Evolutionary conservation across 75 land plant species (phyloP).

Genomic region (Picea glauca): DNA sequence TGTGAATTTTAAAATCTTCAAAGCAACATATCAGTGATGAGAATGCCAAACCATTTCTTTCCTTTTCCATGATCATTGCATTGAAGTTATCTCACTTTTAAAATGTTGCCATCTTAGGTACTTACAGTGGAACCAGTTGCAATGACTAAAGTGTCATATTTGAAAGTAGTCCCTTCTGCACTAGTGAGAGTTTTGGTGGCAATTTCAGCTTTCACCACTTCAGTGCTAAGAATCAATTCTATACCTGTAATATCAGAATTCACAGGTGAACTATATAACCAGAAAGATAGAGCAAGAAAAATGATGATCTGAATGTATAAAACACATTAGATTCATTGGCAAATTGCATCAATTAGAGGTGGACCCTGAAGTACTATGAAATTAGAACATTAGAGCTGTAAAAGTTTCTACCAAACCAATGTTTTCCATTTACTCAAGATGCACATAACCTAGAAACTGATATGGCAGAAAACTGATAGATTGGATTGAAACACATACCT

Average conservation of each 20-base stretch:
- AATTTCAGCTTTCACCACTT: conserved; percentile 84
- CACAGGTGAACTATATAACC: neutral
- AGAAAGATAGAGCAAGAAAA: neutral
- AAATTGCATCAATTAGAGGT: neutral
- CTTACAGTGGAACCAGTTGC: conserved; percentile 93
- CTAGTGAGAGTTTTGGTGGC: conserved; percentile 70
- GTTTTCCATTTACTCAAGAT: neutral
- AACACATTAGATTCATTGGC: neutral
- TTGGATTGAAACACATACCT: conserved; percentile 29
- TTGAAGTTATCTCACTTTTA: neutral
- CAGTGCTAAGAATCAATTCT: conserved; percentile 81
- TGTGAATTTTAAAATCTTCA: neutral
- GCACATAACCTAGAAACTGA: neutral
- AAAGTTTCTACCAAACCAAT: conserved; percentile 6
- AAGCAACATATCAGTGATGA: neutral
- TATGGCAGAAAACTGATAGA: neutral
- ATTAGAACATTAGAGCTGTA: neutral
- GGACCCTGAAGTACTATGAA: too few species aligned
- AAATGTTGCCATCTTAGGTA: neutral
- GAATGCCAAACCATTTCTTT: neutral
- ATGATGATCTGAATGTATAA: neutral
- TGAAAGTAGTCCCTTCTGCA: conserved; percentile 53
- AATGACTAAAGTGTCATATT: conserved; percentile 66
- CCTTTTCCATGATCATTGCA: neutral
- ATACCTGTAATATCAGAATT: conserved; percentile 58